Base-by-base conservation (phyloP, 2,329 filamentous ascomycete genomes). In the Parastagonospora nodorum region DNA sequence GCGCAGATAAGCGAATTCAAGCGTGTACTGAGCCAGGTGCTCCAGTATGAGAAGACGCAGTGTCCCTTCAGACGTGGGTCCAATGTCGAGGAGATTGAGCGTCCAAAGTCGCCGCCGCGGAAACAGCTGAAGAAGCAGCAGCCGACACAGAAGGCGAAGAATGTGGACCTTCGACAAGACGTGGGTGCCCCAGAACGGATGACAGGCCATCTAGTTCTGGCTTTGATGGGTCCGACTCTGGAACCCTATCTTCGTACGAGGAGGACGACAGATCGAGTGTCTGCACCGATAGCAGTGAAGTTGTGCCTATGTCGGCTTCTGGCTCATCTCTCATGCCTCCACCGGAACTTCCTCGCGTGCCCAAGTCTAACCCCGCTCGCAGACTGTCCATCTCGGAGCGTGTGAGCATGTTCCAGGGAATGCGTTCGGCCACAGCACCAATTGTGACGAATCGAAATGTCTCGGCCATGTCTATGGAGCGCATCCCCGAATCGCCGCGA, bases 1-100 rank as follows among this genome's bases (percentile, higher is more conserved):
- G 75, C 78, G 37, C 82, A 84, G 58, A 85, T 90, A 4, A 80
- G 83, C 46, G 80, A 86, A 31, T 78, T 96, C 58, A 89, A 89
- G 64, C 77, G 78, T 9, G 87, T 90, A 8, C 75, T 96, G 27
- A 82, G 82, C 45, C 85, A 86, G 55, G 84, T 96, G 11, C 78
- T 96, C 39, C 86, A 88, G 57, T 96, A 94, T 66, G 92, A 97
- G 73, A 89, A 89, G 66, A 96, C 92, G 0, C 83, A 86, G 38
- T 96, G 92, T 71, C 92, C 92, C 0, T 96, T 97, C 71, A 82
- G 87, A 64, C 82, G 91, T 52, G 82, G 83, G 2, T 95, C 95
- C 62, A 87, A 84, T 0, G 85, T 93, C 9, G 82, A 88, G 43
- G 76, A 94, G 14, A 90, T 90, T 0, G 85, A 89, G 61, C 80